phyloP scores from a whole-genome alignment of 345 rosid genomes.

The Hibiscus mutabilis region DNA sequence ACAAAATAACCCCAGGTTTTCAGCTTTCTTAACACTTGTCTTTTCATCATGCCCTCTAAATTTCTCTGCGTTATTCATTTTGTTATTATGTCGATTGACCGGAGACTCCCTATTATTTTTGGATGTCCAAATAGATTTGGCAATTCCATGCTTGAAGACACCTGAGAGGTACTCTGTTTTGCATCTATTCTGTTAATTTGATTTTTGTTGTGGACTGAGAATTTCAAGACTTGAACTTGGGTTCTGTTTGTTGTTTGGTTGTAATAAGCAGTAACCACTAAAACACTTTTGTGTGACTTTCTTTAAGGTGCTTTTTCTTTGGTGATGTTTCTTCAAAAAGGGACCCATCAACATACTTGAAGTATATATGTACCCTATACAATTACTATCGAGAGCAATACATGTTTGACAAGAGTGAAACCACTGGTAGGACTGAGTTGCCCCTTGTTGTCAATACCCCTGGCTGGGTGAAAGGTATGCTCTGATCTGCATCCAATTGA shows the following conservation, averaged over 20 bases:
- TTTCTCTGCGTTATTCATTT: background rate
- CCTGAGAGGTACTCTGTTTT: conserved; percentile 62
- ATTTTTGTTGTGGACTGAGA: background rate
- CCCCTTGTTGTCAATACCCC: conserved; percentile 88
- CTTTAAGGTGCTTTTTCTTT: conserved; percentile 64
- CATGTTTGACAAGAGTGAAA: conserved; percentile 25
- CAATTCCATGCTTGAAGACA: conserved; percentile 82
- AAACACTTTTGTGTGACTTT: conserved; percentile 11
- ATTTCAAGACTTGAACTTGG: background rate
- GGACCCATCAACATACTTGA: conserved; percentile 69
- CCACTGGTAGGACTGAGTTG: conserved; percentile 33
- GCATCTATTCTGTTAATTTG: background rate
- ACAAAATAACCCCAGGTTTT: conserved; percentile 55
- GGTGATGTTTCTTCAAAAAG: conserved; percentile 87
- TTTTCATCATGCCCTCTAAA: background rate
- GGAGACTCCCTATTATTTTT: background rate
- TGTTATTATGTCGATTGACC: background rate
- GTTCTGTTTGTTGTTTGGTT: background rate
- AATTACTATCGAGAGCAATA: conserved; percentile 55
- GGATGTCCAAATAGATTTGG: conserved; percentile 46
- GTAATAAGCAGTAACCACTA: background rate
- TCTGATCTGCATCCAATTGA: conserved; percentile 2
- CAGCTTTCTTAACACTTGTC: background rate
- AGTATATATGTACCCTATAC: conserved; percentile 44
- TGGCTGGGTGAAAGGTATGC: conserved; percentile 95